Percentiles rank a stretch among this genome's conserved stretches.
Conservation (phyloP, 148 eudicot genomes). For the Rhododendron ferrugineum region DNA sequence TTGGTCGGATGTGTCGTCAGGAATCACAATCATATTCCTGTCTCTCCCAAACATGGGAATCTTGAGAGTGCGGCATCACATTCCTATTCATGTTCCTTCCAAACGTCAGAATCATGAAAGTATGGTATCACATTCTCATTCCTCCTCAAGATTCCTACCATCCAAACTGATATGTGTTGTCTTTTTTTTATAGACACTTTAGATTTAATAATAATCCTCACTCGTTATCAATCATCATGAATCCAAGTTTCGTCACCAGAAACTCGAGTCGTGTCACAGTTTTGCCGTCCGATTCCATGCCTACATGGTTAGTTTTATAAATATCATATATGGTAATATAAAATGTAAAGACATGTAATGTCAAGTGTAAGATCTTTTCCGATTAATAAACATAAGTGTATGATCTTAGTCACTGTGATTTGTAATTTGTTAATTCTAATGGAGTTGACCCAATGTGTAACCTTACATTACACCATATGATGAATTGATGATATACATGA, state of each 20-base stretch:
- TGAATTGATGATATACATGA: too few species aligned
- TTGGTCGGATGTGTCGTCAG: too few species aligned
- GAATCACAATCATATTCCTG: too few species aligned
- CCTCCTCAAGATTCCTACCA: too few species aligned
- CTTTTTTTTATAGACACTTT: neutral
- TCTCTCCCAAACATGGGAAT: too few species aligned
- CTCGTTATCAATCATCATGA: neutral
- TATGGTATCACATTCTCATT: too few species aligned
- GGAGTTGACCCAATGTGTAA: neutral
- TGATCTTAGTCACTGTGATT: neutral
- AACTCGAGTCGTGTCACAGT: conserved; percentile 8
- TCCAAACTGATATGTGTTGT: neutral
- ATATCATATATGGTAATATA: neutral
- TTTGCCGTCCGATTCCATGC: conserved; percentile 7
- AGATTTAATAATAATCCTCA: neutral
- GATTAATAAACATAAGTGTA: neutral
- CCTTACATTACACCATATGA: neutral
- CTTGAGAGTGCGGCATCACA: too few species aligned
- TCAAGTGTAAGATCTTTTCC: neutral
- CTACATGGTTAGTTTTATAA: neutral
- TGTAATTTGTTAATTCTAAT: neutral
- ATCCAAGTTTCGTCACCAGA: conserved; percentile 14
- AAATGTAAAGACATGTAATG: neutral
- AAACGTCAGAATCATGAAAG: too few species aligned
- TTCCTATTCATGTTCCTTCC: too few species aligned